Conservation (phyloP, 139 green algal species). For the Micractinium conductrix region DNA sequence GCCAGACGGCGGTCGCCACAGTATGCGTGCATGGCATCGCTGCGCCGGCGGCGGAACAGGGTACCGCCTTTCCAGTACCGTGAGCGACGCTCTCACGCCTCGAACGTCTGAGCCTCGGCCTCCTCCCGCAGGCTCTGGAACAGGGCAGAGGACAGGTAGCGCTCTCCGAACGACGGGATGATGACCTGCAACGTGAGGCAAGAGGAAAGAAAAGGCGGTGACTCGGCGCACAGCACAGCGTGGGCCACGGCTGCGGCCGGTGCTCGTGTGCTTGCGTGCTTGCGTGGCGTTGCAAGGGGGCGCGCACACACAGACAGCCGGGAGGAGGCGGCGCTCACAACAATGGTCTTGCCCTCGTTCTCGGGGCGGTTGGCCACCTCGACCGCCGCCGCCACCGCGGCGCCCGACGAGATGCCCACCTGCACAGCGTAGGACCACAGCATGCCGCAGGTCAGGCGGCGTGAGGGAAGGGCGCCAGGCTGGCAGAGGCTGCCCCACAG, state of each 20-base stretch:
- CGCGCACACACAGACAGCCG: no score
- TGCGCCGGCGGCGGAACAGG: no score
- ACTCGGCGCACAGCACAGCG: no score
- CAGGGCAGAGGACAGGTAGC: constrained; percentile 51
- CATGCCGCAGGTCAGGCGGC: background rate
- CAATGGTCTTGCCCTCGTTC: constrained; percentile 73
- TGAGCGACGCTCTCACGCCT: background rate
- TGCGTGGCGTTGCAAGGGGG: no score
- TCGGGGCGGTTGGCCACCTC: constrained; percentile 58
- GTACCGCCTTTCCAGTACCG: no score
- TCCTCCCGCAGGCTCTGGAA: constrained; percentile 47
- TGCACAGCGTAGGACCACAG: background rate
- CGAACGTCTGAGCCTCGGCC: constrained; percentile 42
- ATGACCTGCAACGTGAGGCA: constrained; percentile 54
- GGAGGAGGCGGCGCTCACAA: background rate
- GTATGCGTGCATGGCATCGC: no score
- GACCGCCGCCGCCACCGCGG: constrained; percentile 50
- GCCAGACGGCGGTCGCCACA: no score
- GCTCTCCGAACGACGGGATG: constrained; percentile 70
- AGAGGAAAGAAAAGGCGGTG: no score
- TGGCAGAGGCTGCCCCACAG: background rate
- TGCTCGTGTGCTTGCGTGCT: no score
- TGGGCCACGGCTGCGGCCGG: no score
- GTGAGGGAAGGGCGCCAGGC: background rate
- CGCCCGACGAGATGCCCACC: constrained; percentile 70